Evolutionary conservation across 306 rosid species (phyloP).

Genomic region (Pyrus betulifolia): DNA sequence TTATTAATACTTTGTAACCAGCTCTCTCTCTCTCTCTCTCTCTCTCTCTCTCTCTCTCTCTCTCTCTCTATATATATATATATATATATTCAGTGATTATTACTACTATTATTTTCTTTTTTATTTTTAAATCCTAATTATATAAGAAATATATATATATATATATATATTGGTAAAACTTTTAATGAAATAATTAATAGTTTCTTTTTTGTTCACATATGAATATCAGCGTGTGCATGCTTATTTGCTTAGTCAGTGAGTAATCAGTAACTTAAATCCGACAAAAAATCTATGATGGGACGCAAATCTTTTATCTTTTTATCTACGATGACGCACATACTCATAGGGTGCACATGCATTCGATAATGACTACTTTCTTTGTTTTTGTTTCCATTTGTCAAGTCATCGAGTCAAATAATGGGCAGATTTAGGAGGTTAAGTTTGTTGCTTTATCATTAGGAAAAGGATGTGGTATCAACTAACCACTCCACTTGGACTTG

Average conservation of each 20-base stretch:
- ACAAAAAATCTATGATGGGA: slow-evolving; percentile 29
- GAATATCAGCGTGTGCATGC: background rate
- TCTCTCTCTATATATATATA: too few species aligned
- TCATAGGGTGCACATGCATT: slow-evolving; percentile 47
- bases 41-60: too few species aligned
- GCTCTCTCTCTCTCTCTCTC: too few species aligned
- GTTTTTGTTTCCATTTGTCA: slow-evolving; percentile 1
- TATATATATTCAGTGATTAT: too few species aligned
- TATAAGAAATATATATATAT: too few species aligned
- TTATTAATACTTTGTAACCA: too few species aligned
- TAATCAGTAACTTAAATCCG: background rate
- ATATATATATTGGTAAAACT: too few species aligned
- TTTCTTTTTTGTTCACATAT: background rate
- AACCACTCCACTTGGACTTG: background rate
- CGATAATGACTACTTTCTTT: slow-evolving; percentile 40
- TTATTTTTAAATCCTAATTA: too few species aligned
- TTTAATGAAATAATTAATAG: background rate
- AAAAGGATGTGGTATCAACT: background rate
- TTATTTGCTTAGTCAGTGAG: background rate
- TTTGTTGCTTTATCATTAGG: background rate
- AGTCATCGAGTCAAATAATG: background rate
- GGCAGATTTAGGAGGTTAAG: background rate
- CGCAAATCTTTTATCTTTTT: slow-evolving; percentile 28
- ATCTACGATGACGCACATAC: slow-evolving; percentile 31
- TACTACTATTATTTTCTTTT: background rate